Evolutionary conservation across 2,329 filamentous ascomycete species (phyloP).

Genomic region (Huntiella moniliformis): DNA sequence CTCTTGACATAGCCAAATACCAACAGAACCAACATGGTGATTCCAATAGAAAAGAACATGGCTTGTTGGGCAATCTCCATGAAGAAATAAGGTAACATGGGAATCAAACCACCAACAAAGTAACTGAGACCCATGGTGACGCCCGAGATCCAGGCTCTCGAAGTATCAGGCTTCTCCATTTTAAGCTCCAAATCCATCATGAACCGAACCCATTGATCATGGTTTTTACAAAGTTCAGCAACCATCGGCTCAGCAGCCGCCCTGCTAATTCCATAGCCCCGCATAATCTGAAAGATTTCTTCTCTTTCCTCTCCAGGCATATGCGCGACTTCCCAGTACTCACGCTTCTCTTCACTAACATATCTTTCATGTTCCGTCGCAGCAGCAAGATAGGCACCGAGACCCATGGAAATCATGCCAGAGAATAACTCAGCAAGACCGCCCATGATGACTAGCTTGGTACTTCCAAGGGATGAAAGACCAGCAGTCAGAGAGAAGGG

Average conservation of each 20-base stretch:
- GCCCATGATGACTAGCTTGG: constrained; percentile 48
- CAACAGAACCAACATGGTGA: constrained; percentile 43
- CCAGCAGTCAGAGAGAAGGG: constrained; percentile 64
- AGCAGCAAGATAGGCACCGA: constrained; percentile 54
- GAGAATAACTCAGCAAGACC: constrained; percentile 59
- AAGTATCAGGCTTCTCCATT: constrained; percentile 26
- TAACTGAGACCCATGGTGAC: constrained; percentile 50
- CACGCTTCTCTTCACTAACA: constrained; percentile 28
- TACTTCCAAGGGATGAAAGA: constrained; percentile 45
- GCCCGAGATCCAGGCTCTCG: constrained; percentile 34
- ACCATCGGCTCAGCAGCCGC: constrained; percentile 27
- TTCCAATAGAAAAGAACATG: constrained; percentile 38
- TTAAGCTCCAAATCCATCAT: constrained; percentile 40
- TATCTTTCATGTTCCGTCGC: constrained; percentile 35
- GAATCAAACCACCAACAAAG: constrained; percentile 51
- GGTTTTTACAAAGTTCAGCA: constrained; percentile 28
- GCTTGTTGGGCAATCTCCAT: constrained; percentile 26
- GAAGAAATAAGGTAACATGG: constrained; percentile 51
- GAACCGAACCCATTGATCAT: constrained; percentile 33
- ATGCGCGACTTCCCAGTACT: constrained; percentile 24
- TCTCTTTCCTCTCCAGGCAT: constrained; percentile 27
- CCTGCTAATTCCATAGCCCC: constrained; percentile 29
- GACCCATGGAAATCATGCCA: constrained; percentile 59
- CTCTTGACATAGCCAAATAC: constrained; percentile 49
- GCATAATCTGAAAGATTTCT: constrained; percentile 31